These are phyloP conservation scores for Aspergillus vadensis DNA, from an alignment of 2,329 filamentous ascomycete genomes.

Conservation along the genomic window DNA sequence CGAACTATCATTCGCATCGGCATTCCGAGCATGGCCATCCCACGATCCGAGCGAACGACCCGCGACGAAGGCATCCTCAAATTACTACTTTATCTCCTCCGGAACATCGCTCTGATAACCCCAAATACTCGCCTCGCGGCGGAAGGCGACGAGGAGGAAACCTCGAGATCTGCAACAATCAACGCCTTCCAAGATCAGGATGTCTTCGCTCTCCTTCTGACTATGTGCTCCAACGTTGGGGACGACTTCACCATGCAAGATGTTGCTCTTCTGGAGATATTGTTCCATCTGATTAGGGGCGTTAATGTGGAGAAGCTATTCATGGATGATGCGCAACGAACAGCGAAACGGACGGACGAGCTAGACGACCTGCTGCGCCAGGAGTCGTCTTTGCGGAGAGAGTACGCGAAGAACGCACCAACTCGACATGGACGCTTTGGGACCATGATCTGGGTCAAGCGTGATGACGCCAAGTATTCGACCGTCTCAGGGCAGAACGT, in stretches of 20 bases:
- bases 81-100: slow-evolving; percentile 81
- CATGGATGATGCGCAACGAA: slow-evolving; percentile 73
- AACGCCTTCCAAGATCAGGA: slow-evolving; percentile 90
- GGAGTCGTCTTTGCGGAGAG: slow-evolving; percentile 78
- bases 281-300: slow-evolving; percentile 91
- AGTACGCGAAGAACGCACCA: slow-evolving; percentile 74
- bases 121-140: slow-evolving; percentile 71
- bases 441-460: slow-evolving; percentile 95
- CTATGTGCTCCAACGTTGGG: slow-evolving; percentile 86
- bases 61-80: slow-evolving; percentile 92
- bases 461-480: slow-evolving; percentile 79
- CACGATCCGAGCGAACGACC: slow-evolving; percentile 71
- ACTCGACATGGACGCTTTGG: slow-evolving; percentile 92
- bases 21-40: slow-evolving; percentile 79
- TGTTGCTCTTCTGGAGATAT: slow-evolving; percentile 81
- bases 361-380: slow-evolving; percentile 74
- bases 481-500: slow-evolving; percentile 88
- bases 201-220: slow-evolving; percentile 81
- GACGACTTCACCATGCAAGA: slow-evolving; percentile 92
- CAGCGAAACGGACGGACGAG: slow-evolving; percentile 69
- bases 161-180: slow-evolving; percentile 83
- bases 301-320: slow-evolving; percentile 83
- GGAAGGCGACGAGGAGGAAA: slow-evolving; percentile 86
- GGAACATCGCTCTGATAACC: slow-evolving; percentile 84
- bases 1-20: slow-evolving; percentile 79